A percentile compares a stretch with the other conserved stretches of the same genome.
Evolutionary conservation across 495 filamentous ascomycete species (phyloP).

Genomic region (Hypoxylon lienhwacheense): DNA sequence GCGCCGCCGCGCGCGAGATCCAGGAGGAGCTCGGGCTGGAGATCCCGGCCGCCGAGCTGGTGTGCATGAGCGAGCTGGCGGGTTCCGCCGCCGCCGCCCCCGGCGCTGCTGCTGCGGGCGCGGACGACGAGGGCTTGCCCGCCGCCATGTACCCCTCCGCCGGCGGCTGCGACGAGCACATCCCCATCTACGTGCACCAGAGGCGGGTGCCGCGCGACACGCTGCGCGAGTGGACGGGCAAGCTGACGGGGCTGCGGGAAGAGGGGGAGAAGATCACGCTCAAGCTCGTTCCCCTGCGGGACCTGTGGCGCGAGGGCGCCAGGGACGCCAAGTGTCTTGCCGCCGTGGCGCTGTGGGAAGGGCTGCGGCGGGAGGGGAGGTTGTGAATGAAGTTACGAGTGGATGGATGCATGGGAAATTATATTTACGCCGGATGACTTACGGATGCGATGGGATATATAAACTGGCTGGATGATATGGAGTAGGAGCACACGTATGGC

Average conservation of each 20-base stretch:
- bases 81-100: conserved; percentile 30
- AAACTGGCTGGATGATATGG: too few relatives aligned
- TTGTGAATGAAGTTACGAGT: conserved; percentile 42
- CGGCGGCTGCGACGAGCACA: conserved; percentile 83
- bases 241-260: conserved; percentile 74
- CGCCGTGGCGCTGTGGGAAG: conserved; percentile 76
- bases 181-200: conserved; percentile 76
- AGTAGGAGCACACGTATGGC: too few relatives aligned
- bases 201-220: conserved; percentile 63
- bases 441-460: too few relatives aligned
- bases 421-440: not conserved
- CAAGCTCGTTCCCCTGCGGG: conserved; percentile 68
- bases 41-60: conserved; percentile 45
- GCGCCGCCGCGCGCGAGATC: conserved; percentile 80
- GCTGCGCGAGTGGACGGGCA: conserved; percentile 71
- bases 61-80: conserved; percentile 68
- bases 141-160: conserved; percentile 72
- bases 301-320: conserved; percentile 75
- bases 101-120: conserved; percentile 26
- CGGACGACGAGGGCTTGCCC: conserved; percentile 59
- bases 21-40: conserved; percentile 74
- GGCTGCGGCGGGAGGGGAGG: conserved; percentile 66
- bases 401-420: too few relatives aligned
- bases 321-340: conserved; percentile 80
- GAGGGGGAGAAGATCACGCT: conserved; percentile 80